A percentile compares a stretch with the other conserved stretches of the same genome.
Evolutionary conservation across 352 stramenopile species (phyloP).

Genomic region (Stramenopiles sp.): DNA sequence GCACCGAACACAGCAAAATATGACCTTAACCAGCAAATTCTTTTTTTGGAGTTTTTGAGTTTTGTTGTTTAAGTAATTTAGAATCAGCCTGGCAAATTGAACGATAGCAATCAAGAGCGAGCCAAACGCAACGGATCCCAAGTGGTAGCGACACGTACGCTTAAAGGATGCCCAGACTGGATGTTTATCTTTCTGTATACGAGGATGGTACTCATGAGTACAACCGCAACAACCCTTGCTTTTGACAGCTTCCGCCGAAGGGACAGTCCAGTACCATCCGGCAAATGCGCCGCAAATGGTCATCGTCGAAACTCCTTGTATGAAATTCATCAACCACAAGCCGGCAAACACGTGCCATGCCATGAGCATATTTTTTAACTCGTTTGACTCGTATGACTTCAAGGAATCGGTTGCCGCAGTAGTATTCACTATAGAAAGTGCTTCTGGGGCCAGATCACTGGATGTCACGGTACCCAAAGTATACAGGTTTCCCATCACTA

Average conservation of each 20-base stretch:
- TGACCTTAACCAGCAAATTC: slow-evolving; percentile 49
- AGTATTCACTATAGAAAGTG: slow-evolving; percentile 15
- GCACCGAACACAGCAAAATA: slow-evolving; percentile 63
- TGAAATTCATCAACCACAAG: slow-evolving; percentile 85
- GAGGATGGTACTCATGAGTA: background rate
- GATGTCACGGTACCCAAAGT: slow-evolving; percentile 27
- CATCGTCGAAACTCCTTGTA: slow-evolving; percentile 82
- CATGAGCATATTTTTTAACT: slow-evolving; percentile 39
- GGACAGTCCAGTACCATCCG: slow-evolving; percentile 70
- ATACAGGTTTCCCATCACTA: background rate
- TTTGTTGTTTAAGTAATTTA: slow-evolving; percentile 76
- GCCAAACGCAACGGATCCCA: slow-evolving; percentile 82
- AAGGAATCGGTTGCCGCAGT: slow-evolving; percentile 29
- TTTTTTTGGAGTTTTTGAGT: slow-evolving; percentile 49
- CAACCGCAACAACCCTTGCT: background rate
- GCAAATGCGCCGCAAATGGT: slow-evolving; percentile 67
- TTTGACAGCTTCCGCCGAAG: background rate
- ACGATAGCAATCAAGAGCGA: slow-evolving; percentile 85
- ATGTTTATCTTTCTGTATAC: slow-evolving; percentile 31
- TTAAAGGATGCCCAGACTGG: slow-evolving; percentile 42
- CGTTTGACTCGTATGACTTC: slow-evolving; percentile 22
- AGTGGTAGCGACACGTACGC: slow-evolving; percentile 68
- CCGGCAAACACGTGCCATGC: slow-evolving; percentile 74
- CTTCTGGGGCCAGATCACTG: slow-evolving; percentile 23
- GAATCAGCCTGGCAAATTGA: slow-evolving; percentile 68